Evolutionary conservation across 2,329 filamentous ascomycete species (phyloP).

Genomic region (Cytospora chrysosperma): DNA sequence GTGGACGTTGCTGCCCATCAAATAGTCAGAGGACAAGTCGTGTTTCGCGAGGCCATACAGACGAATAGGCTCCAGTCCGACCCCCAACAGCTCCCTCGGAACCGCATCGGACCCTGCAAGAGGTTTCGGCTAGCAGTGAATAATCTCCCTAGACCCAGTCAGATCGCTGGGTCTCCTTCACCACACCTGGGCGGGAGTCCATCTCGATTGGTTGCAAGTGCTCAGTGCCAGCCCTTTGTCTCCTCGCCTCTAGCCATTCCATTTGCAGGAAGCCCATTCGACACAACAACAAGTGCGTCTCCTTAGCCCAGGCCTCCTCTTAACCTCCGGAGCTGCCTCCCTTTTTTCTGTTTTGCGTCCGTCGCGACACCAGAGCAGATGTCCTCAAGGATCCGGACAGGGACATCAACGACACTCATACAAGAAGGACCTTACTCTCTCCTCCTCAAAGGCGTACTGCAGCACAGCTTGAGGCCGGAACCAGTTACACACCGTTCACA

Average conservation of each 20-base stretch:
- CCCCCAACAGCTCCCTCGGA: neutral
- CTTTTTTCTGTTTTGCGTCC: constrained; percentile 21
- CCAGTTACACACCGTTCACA: neutral
- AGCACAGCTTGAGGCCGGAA: neutral
- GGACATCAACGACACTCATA: constrained; percentile 30
- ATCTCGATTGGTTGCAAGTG: constrained; percentile 17
- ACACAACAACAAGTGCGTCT: constrained; percentile 8
- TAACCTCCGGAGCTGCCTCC: constrained; percentile 11
- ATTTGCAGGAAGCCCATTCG: constrained; percentile 21
- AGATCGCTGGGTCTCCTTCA: constrained; percentile 18
- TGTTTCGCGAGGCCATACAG: constrained; percentile 7
- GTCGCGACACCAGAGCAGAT: constrained; percentile 14
- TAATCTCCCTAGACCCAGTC: constrained; percentile 18
- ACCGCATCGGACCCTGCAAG: constrained; percentile 9
- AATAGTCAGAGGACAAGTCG: neutral
- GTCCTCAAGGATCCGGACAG: constrained; percentile 34
- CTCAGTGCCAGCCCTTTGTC: constrained; percentile 22
- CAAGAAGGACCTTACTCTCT: neutral
- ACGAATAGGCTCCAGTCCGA: constrained; percentile 21
- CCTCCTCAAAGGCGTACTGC: neutral
- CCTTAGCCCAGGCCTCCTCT: constrained; percentile 1
- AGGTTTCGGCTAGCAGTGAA: constrained; percentile 17
- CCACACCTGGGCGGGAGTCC: neutral
- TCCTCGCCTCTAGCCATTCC: constrained; percentile 21
- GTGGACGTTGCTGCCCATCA: constrained; percentile 1